These are phyloP conservation scores for Triangularia verruculosa DNA, from an alignment of 2,329 filamentous ascomycete species.

Conservation along the genomic window DNA sequence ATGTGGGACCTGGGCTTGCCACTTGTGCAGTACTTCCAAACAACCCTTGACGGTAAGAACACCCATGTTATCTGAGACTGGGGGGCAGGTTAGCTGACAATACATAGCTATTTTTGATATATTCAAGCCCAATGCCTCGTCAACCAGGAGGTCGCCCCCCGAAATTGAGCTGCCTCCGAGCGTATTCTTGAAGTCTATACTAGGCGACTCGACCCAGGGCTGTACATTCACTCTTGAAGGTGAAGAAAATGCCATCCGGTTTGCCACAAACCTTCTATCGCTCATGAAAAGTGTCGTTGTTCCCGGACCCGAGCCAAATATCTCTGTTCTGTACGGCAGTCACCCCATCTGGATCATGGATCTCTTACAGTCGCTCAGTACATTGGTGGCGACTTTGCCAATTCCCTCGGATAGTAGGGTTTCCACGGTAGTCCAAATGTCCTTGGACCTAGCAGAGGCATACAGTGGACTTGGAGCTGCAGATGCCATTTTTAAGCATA, in stretches of 20 bases:
- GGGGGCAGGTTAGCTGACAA: neutral
- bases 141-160: neutral
- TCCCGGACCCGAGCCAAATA: constrained; percentile 34
- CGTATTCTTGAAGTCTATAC: constrained; percentile 33
- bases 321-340: constrained; percentile 38
- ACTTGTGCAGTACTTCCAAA: constrained; percentile 49
- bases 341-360: constrained; percentile 50
- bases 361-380: constrained; percentile 42
- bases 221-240: constrained; percentile 41
- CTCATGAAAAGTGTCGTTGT: constrained; percentile 43
- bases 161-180: constrained; percentile 10
- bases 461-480: constrained; percentile 10
- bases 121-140: constrained; percentile 12
- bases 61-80: neutral
- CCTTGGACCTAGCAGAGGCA: constrained; percentile 33
- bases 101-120: constrained; percentile 24
- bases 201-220: constrained; percentile 31
- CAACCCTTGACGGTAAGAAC: constrained; percentile 46
- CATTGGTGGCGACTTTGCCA: constrained; percentile 40
- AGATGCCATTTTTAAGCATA: constrained; percentile 24
- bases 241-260: constrained; percentile 45
- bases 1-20: constrained; percentile 48
- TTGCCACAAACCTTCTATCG: constrained; percentile 44
- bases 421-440: constrained; percentile 37
- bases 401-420: constrained; percentile 32